Conservation (phyloP, 139 green algal species). For the Chlamydomonas applanata region DNA sequence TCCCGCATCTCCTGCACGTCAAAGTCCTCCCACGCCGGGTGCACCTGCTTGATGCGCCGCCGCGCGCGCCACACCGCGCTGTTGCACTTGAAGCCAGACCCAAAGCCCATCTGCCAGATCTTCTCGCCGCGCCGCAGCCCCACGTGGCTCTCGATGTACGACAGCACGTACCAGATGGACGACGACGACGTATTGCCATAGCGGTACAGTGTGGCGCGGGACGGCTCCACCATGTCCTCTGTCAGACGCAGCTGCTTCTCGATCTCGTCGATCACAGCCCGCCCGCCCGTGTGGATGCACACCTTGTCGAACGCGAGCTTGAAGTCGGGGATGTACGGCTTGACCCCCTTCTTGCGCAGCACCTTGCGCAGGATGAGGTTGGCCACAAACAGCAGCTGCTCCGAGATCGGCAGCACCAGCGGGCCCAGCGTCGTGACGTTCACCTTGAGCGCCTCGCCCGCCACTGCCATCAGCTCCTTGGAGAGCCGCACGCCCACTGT, state of each 20-base stretch:
- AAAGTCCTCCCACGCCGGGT: slow-evolving; percentile 54
- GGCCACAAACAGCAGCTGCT: slow-evolving; percentile 91
- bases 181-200: slow-evolving; percentile 86
- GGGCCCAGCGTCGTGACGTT: slow-evolving; percentile 98
- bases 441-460: slow-evolving; percentile 69
- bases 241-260: slow-evolving; percentile 87
- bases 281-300: slow-evolving; percentile 96
- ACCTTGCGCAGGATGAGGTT: slow-evolving; percentile 89
- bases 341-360: slow-evolving; percentile 22
- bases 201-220: slow-evolving; percentile 74
- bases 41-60: slow-evolving; percentile 48
- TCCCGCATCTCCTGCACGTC: slow-evolving; percentile 47
- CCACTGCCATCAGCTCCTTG: slow-evolving; percentile 93
- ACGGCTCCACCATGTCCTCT: slow-evolving; percentile 65
- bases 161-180: slow-evolving; percentile 82
- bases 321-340: slow-evolving; percentile 97
- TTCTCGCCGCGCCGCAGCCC: slow-evolving; percentile 66
- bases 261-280: slow-evolving; percentile 93
- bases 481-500: slow-evolving; percentile 76
- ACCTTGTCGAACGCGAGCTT: slow-evolving; percentile 90
- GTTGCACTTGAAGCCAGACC: slow-evolving; percentile 97
- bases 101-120: slow-evolving; percentile 91
- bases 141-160: slow-evolving; percentile 69
- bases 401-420: slow-evolving; percentile 89
- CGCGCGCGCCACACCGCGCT: slow-evolving; percentile 83